phyloP scores from a whole-genome alignment of 371 early-diverging fungal genomes.

The Zychaea mexicana region DNA sequence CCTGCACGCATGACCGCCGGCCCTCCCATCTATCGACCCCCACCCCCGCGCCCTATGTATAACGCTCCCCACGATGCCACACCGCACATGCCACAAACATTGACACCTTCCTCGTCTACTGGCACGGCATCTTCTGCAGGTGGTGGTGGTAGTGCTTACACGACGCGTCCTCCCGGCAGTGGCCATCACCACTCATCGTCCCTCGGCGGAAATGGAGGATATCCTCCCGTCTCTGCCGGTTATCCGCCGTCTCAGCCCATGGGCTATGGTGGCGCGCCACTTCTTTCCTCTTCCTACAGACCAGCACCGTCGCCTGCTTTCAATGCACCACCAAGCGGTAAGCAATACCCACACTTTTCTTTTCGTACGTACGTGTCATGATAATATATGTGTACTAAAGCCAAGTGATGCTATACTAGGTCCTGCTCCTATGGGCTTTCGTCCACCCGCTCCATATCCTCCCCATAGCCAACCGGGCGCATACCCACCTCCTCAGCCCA shows the following conservation, averaged over 20 bases:
- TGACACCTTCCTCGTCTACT: constrained; percentile 17
- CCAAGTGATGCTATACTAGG: not conserved
- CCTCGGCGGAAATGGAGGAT: not conserved
- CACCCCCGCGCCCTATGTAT: constrained; percentile 7
- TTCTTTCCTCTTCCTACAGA: constrained; percentile 6
- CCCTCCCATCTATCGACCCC: constrained; percentile 23
- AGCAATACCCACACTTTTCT: not conserved
- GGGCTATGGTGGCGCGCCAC: not conserved
- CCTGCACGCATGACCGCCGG: constrained; percentile 22
- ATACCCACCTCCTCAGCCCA: constrained; percentile 5
- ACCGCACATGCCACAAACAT: constrained; percentile 24
- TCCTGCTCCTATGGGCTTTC: constrained; percentile 10
- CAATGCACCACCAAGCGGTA: not conserved
- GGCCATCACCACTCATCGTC: not conserved
- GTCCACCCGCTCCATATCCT: constrained; percentile 7
- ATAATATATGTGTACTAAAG: not conserved
- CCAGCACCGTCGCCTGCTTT: not conserved
- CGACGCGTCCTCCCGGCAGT: constrained; percentile 6
- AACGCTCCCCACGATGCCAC: constrained; percentile 18
- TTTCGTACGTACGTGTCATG: not conserved
- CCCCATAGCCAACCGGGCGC: not conserved
- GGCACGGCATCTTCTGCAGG: constrained; percentile 22
- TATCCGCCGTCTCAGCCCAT: constrained; percentile 4
- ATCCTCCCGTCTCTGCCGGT: constrained; percentile 4
- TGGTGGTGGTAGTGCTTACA: constrained; percentile 1